phyloP scores from a whole-genome alignment of 768 basidiomycete species.

The Butyriboletus loyo region DNA sequence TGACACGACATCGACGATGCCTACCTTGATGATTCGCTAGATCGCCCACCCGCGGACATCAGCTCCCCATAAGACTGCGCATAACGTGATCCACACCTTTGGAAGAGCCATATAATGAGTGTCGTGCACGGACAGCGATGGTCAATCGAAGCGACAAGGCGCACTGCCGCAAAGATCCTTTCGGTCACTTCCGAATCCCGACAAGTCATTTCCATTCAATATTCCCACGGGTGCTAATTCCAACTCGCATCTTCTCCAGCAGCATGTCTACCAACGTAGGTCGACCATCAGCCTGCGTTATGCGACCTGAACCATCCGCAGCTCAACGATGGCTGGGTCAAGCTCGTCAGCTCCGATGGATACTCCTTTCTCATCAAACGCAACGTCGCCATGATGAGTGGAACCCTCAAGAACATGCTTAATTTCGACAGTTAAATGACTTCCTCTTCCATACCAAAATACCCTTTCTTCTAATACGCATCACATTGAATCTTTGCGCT shows the following conservation, averaged over 20 bases:
- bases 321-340: constrained; percentile 60
- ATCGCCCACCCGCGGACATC: constrained; percentile 12
- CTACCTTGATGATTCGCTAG: constrained; percentile 54
- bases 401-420: constrained; percentile 79
- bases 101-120: constrained; percentile 33
- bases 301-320: constrained; percentile 1
- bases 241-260: neutral
- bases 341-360: constrained; percentile 74
- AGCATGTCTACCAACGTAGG: constrained; percentile 24
- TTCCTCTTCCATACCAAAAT: constrained; percentile 5
- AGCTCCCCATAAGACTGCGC: neutral
- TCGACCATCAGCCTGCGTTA: neutral
- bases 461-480: constrained; percentile 10
- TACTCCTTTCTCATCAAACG: constrained; percentile 77
- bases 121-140: constrained; percentile 15
- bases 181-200: constrained; percentile 16
- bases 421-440: constrained; percentile 59
- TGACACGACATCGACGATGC: constrained; percentile 13
- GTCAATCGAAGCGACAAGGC: constrained; percentile 8
- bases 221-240: constrained; percentile 20
- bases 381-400: constrained; percentile 73
- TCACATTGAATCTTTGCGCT: constrained; percentile 2
- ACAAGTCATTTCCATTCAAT: neutral
- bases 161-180: neutral
- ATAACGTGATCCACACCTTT: constrained; percentile 26